Percentiles rank a stretch among this genome's conserved stretches.
Evolutionary conservation across 345 rosid genomes (phyloP).

Genomic region (Carallia pectinifolia): DNA sequence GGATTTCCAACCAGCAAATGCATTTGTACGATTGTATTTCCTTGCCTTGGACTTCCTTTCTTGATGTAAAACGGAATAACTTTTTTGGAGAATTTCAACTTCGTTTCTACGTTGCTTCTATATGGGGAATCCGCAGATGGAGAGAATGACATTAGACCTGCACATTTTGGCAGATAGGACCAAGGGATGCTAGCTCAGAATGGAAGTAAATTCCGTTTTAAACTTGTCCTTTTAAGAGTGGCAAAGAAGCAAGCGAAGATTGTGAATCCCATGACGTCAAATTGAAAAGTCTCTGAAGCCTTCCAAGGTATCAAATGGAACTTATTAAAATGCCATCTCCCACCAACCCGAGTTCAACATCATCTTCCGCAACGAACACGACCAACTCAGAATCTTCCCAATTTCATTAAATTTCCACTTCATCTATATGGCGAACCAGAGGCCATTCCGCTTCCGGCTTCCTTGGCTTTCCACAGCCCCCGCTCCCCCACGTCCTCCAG

Average conservation of each 20-base stretch:
- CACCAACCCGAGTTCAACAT: background rate
- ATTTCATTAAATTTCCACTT: background rate
- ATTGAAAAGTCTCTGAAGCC: background rate
- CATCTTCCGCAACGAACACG: background rate
- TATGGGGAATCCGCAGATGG: background rate
- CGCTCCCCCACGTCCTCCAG: constrained; percentile 8
- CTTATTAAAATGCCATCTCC: constrained; percentile 8
- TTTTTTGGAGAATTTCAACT: background rate
- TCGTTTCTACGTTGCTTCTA: constrained; percentile 8
- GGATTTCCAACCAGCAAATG: background rate
- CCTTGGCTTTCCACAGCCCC: constrained; percentile 50
- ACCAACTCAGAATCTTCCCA: background rate
- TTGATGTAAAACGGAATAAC: background rate
- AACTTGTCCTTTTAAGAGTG: constrained; percentile 11
- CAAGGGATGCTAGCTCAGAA: constrained; percentile 30
- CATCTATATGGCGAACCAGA: constrained; percentile 41
- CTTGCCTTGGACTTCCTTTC: background rate
- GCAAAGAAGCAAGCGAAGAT: constrained; percentile 22
- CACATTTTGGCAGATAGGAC: background rate
- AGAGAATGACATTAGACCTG: no score
- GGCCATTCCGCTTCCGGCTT: constrained; percentile 52
- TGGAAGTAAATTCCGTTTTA: constrained; percentile 25
- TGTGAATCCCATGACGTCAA: constrained; percentile 17
- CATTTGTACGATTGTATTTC: background rate
- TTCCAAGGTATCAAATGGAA: constrained; percentile 32